These are phyloP conservation scores for Penicillium riverlandense DNA, from an alignment of 495 filamentous ascomycete genomes.

Conservation along the genomic window DNA sequence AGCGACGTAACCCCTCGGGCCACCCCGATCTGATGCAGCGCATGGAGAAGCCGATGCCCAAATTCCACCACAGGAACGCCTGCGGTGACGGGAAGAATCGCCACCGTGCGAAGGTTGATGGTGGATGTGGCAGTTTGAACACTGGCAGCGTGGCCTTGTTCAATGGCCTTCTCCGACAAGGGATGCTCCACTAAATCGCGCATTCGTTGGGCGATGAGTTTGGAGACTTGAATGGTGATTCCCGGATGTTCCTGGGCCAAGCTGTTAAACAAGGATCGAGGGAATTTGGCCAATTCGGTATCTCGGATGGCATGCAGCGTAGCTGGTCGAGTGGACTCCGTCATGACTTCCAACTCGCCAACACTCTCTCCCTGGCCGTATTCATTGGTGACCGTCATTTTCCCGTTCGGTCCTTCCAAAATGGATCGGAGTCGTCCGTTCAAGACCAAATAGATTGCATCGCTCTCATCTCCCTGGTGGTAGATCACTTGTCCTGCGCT, in stretches of 20 bases:
- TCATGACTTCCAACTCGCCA: constrained; percentile 94
- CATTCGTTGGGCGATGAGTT: constrained; percentile 96
- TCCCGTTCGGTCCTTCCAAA: constrained; percentile 67
- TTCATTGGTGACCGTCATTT: constrained; percentile 85
- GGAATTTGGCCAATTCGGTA: constrained; percentile 93
- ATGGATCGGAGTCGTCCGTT: constrained; percentile 84
- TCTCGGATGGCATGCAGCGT: constrained; percentile 94
- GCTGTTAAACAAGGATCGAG: constrained; percentile 94
- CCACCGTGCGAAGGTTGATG: constrained; percentile 85
- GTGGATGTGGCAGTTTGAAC: constrained; percentile 75
- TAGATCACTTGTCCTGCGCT: constrained; percentile 91
- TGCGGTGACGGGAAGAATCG: constrained; percentile 82
- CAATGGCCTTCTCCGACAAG: constrained; percentile 55
- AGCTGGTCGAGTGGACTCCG: constrained; percentile 79
- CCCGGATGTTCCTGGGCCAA: constrained; percentile 93
- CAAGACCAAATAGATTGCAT: constrained; percentile 95
- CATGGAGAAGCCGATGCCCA: constrained; percentile 78
- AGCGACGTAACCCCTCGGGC: constrained; percentile 85
- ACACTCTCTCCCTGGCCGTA: constrained; percentile 97
- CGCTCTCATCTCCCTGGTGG: constrained; percentile 90
- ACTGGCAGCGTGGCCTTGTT: constrained; percentile 48
- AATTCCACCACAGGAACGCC: constrained; percentile 95
- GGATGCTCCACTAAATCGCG: constrained; percentile 77
- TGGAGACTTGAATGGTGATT: constrained; percentile 98
- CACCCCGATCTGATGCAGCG: constrained; percentile 80